Evolutionary conservation across 306 rosid genomes (phyloP).

Genomic region (Morella rubra): DNA sequence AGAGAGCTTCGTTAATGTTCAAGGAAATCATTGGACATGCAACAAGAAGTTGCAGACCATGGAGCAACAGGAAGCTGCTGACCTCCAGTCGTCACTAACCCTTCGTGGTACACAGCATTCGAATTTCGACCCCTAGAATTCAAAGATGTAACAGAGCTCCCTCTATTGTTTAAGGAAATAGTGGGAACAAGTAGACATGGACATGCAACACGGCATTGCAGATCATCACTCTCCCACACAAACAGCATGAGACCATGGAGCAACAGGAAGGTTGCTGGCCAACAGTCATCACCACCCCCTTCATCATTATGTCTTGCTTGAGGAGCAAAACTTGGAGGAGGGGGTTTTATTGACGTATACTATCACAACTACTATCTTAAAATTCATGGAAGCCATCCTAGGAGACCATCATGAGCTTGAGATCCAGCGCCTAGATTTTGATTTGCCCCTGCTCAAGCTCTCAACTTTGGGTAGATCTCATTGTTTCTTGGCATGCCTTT

Average conservation of each 20-base stretch:
- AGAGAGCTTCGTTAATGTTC: too few relatives aligned
- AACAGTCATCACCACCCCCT: neutral
- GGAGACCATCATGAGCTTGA: neutral
- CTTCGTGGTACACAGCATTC: too few relatives aligned
- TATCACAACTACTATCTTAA: neutral
- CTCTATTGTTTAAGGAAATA: too few relatives aligned
- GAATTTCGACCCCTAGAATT: too few relatives aligned
- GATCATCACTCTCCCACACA: neutral
- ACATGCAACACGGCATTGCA: slow-evolving; percentile 2
- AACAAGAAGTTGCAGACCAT: too few relatives aligned
- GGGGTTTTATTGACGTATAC: neutral
- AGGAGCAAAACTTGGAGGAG: neutral
- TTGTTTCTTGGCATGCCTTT: slow-evolving; percentile 43
- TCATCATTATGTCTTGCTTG: neutral
- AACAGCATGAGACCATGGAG: neutral
- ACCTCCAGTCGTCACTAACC: too few relatives aligned
- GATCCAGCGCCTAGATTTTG: slow-evolving; percentile 20
- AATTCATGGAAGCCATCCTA: neutral
- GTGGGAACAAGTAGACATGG: neutral
- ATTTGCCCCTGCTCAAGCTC: neutral
- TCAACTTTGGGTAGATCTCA: neutral
- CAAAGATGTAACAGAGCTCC: too few relatives aligned
- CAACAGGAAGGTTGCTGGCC: neutral
- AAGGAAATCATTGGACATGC: too few relatives aligned
- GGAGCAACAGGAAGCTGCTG: too few relatives aligned